These are phyloP conservation scores for Corymbia calophylla DNA, from an alignment of 441 rosid genomes.

Conservation along the genomic window DNA sequence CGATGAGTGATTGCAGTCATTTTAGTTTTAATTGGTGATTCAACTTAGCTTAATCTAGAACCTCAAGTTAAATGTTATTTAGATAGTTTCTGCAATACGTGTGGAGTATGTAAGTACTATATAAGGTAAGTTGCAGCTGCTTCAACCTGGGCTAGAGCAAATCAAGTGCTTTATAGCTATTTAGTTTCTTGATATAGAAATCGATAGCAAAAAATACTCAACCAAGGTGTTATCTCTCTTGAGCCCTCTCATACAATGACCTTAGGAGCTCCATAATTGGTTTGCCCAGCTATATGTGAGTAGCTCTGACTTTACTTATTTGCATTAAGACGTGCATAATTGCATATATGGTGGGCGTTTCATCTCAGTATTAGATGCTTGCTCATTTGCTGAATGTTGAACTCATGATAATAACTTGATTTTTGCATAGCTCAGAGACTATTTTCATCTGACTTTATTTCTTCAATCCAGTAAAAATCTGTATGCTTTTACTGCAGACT, in stretches of 20 bases:
- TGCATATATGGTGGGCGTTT: not conserved
- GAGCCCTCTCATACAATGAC: not conserved
- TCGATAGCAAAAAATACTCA: not conserved
- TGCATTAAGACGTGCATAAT: not conserved
- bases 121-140: not conserved
- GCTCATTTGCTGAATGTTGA: not conserved
- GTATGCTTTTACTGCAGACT: slow-evolving; percentile 43
- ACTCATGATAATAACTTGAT: not conserved
- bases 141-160: not conserved
- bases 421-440: not conserved
- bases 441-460: not conserved
- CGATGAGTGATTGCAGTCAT: not conserved
- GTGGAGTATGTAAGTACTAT: not conserved
- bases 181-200: not conserved
- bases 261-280: not conserved
- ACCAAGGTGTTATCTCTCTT: not conserved
- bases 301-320: not conserved
- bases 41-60: not conserved
- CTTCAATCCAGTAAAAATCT: not conserved
- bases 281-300: not conserved
- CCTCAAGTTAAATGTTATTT: not conserved
- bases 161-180: not conserved
- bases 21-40: not conserved
- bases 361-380: not conserved
- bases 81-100: not conserved